Evolutionary conservation across 2,329 filamentous ascomycete species (phyloP), one percentile per base, ranked within the genome.

Genomic region (Trichoderma semiorbis): DNA sequence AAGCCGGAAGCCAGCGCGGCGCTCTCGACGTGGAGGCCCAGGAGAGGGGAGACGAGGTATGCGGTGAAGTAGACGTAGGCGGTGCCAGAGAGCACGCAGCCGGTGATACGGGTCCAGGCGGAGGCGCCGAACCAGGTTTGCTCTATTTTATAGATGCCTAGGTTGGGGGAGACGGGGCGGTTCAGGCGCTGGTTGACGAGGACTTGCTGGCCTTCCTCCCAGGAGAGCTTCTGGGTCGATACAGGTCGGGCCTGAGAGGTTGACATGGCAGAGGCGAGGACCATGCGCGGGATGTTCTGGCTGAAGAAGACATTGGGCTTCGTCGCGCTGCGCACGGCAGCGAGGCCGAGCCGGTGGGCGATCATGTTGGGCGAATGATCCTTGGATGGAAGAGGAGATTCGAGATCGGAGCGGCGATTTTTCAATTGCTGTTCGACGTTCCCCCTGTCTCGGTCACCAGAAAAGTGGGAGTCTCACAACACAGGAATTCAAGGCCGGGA

Each of bases 91-190:
- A 97, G 87, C 73, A 87, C 82, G 79, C 87, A 84, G 78, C 93
- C 95, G n/a, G 93, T 95, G 84, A 97, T 90, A 78, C 95, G 94
- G 85, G 94, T 93, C 83, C 93, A 87, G 75, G 87, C 86, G 72
- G 86, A 90, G 77, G 90, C 91, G 76, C 87, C 87, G 82, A 93
- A 91, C 91, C 91, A 97, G 77, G 93, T 96, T 84, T 98, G 92
- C 82, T 93, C 90, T 73, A 92, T 89, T 81, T 90, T 88, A 90
- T 98, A 98, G 88, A 97, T 95, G 79, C 84, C 81, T 74, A 98
- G 89, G 81, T 98, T 94, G 70, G 95, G 95, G 60, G 93, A 88
- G 77, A 97, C 87, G 80, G 95, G 95, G 67, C 95, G 95, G 79
- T 87, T 83, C 70, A 91, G 87, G 78, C 95, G 95, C 86, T 98